Percentiles rank a stretch among this genome's conserved stretches.
Conservation (phyloP, 768 basidiomycete species). For the Leccinum rimulosum region DNA sequence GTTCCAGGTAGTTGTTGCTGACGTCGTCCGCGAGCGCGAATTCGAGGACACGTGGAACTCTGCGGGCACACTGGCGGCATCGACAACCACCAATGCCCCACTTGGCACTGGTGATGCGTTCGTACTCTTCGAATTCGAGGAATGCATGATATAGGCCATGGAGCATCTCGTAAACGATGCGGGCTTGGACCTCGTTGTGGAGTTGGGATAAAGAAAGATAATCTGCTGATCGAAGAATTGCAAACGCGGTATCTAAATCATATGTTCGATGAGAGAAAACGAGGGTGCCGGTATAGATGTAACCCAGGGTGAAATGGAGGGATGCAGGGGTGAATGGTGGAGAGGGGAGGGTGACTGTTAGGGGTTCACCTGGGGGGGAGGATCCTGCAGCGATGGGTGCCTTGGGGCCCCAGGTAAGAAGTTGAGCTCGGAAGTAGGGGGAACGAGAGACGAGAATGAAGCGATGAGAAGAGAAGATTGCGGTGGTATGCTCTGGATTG, state of each 20-base stretch:
- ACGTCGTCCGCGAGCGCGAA: constrained; percentile 80
- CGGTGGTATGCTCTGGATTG: constrained; percentile 67
- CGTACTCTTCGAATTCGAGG: constrained; percentile 76
- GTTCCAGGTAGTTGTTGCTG: constrained; percentile 64
- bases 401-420: constrained; percentile 63
- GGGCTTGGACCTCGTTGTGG: constrained; percentile 75
- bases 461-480: constrained; percentile 88
- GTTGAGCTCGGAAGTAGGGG: constrained; percentile 79
- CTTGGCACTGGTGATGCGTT: constrained; percentile 64
- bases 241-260: constrained; percentile 89
- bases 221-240: constrained; percentile 78
- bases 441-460: constrained; percentile 90
- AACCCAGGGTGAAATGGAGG: constrained; percentile 90
- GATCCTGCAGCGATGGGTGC: constrained; percentile 29
- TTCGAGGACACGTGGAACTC: constrained; percentile 79
- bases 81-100: constrained; percentile 86
- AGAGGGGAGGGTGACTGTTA: constrained; percentile 72
- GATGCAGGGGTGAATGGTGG: constrained; percentile 96
- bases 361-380: constrained; percentile 39
- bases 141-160: constrained; percentile 89
- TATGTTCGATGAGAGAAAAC: constrained; percentile 90
- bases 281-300: constrained; percentile 93
- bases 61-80: constrained; percentile 78
- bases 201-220: constrained; percentile 78
- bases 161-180: constrained; percentile 84